phyloP scores from a whole-genome alignment of 257 asterid species.

The Euphrasia confusa region DNA sequence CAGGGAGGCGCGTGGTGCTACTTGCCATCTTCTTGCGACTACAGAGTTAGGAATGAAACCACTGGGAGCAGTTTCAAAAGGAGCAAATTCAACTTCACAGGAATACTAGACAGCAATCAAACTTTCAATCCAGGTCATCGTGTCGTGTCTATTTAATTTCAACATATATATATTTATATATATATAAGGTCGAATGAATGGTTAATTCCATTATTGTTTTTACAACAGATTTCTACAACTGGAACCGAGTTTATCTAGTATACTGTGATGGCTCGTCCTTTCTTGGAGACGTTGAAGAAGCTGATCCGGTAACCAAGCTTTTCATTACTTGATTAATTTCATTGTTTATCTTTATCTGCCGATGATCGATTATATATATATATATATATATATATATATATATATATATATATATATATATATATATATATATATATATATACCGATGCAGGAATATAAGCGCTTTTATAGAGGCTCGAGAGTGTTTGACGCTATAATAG shows the following conservation, averaged over 20 bases:
- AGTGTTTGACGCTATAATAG: slow-evolving; percentile 25
- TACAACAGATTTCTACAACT: slow-evolving; percentile 20
- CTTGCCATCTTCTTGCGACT: neutral
- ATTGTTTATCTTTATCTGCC: too few species aligned
- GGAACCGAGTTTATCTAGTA: slow-evolving; percentile 19
- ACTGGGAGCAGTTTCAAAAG: neutral
- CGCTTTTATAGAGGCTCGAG: slow-evolving; percentile 27
- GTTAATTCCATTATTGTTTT: neutral
- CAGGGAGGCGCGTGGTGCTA: slow-evolving; percentile 39
- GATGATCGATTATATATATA: too few species aligned
- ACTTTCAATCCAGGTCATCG: slow-evolving; percentile 24
- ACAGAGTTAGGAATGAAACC: neutral
- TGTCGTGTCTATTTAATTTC: too few species aligned
- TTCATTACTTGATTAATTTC: too few species aligned
- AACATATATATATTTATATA: neutral
- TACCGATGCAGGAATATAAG: slow-evolving; percentile 16
- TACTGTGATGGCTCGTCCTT: slow-evolving; percentile 30
- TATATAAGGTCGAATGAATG: too few species aligned
- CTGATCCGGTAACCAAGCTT: slow-evolving; percentile 15
- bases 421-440: too few species aligned
- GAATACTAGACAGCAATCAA: neutral
- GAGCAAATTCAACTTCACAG: neutral
- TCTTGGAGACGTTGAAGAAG: slow-evolving; percentile 22
- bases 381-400: too few species aligned
- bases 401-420: too few species aligned